Base-by-base conservation (phyloP, 768 basidiomycete genomes). In the Tulasnella calospora region DNA sequence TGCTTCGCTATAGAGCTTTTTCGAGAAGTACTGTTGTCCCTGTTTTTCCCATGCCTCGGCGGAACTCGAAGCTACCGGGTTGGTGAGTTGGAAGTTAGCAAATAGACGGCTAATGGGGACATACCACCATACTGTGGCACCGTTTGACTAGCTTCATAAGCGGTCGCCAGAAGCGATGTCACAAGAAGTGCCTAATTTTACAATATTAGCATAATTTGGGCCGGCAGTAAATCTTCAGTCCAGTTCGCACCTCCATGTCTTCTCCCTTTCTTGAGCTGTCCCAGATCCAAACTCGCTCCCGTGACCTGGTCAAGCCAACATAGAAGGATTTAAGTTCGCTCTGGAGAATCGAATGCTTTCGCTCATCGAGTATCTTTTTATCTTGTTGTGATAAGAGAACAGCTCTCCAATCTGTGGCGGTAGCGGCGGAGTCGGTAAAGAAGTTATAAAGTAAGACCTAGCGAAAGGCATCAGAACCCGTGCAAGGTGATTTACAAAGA, bases 361-460 rank as follows among this genome's bases (percentile, higher is more conserved):
- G 2, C 27, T 51, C 69, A 19, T 80, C 72, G 38, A 70, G 36
- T 17, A 17, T 19, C 35, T 9, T 27, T 15, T 15, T 70, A 21
- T 40, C 17, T 19, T 21, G 40, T 30, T 76, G 57, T 8, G 44
- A 23, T 23, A 40, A 19, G 23, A 30, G 90, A 81, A 92, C 83
- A 0, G 91, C 85, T 15, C 90, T 85, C 92, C 92, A 93, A 70
- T 89, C 89, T 0, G 88, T 83, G 1, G 82, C 77, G 57, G 87
- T 87, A 2, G 88, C 83, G 0, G 81, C 80, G 0, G 92, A 93
- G 80, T 92, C 90, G 40, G 89, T 87, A 80, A 94, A 94, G 83
- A 93, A 93, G 80, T 94, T 89, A 81, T 90, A 93, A 12, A 94
- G 81, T 2, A 94, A 85, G 4, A 94, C 92, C 92, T 93, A 6